Conservation (phyloP, 2,329 filamentous ascomycete species). For the Cryphonectria carpinicola region DNA sequence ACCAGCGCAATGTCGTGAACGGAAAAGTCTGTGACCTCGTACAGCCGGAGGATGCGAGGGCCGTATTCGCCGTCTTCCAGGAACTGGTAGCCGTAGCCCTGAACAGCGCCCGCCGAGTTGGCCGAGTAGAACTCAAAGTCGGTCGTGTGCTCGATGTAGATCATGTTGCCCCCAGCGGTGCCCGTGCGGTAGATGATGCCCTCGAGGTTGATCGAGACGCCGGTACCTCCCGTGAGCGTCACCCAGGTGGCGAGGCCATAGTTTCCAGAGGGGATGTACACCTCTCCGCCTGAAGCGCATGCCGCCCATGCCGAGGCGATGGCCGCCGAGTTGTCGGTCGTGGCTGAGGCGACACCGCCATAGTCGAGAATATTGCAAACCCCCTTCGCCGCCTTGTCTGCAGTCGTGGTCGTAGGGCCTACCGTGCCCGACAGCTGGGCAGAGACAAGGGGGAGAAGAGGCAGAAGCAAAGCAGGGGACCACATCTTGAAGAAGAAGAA, state of each 20-base stretch:
- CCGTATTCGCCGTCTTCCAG: slow-evolving; percentile 37
- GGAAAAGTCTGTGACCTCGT: slow-evolving; percentile 48
- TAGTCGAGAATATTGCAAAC: slow-evolving; percentile 55
- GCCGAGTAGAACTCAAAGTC: slow-evolving; percentile 54
- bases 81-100: slow-evolving; percentile 53
- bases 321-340: slow-evolving; percentile 45
- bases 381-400: slow-evolving; percentile 37
- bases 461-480: slow-evolving; percentile 7
- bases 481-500: slow-evolving; percentile 6
- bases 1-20: slow-evolving; percentile 53
- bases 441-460: slow-evolving; percentile 9
- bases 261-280: slow-evolving; percentile 51
- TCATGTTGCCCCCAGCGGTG: slow-evolving; percentile 35
- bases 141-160: slow-evolving; percentile 34
- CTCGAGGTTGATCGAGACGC: slow-evolving; percentile 54
- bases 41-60: slow-evolving; percentile 27
- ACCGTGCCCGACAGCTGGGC: slow-evolving; percentile 20
- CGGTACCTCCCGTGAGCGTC: slow-evolving; percentile 47
- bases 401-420: slow-evolving; percentile 36
- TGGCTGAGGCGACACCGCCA: slow-evolving; percentile 49
- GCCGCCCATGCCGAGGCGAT: slow-evolving; percentile 36
- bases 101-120: slow-evolving; percentile 49
- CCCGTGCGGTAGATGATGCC: slow-evolving; percentile 38
- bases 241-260: slow-evolving; percentile 53
- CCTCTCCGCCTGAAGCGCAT: slow-evolving; percentile 53